Base-by-base conservation (phyloP, 2,329 filamentous ascomycete species). In the Allantophomopsis cytisporea region DNA sequence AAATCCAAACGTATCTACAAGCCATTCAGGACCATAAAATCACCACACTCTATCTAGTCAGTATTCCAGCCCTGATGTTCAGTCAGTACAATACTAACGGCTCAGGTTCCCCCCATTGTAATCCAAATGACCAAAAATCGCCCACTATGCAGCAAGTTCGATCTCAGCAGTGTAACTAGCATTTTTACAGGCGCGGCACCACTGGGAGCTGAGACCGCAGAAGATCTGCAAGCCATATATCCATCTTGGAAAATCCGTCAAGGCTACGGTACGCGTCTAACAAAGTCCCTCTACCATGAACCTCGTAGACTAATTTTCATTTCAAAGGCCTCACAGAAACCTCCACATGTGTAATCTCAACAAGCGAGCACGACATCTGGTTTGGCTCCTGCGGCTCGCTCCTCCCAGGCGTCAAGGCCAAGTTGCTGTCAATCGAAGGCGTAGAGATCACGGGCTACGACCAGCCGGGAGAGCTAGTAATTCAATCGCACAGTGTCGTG, bases 131-230 rank as follows among this genome's bases (percentile, higher is more conserved):
- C 81, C 17, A 83, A 82, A 45, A 78, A 75, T 49, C 66, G 69
- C 34, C 60, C 73, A 0, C 47, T 71, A 0, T 71, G 76, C 46
- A 63, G 69, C 15, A 75, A 82, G 43, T 87, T 78, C 54, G 80
- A 91, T 50, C 62, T 93, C 2, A 80, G 72, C 49, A 79, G 73
- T 37, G 76, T 89, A 1, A 63, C 62, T 7, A 57, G 63, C 1
- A 58, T 86, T 10, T 85, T 82, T 54, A 83, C 80, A 0, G 86
- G 85, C 2, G 86, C 85, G 0, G 85, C 86, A 4, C 85, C 85
- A 0, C 62, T 89, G 0, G 83, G 83, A 2, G 67, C 73, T 45
- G 83, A 89, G 55, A 83, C 80, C 0, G 72, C 80, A 1, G 64
- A 72, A 31, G 77, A 82, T 5, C 58, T 87, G 16, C 61, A 67